Base-by-base conservation (phyloP, 2,329 filamentous ascomycete genomes). In the Pseudogymnoascus sp. region DNA sequence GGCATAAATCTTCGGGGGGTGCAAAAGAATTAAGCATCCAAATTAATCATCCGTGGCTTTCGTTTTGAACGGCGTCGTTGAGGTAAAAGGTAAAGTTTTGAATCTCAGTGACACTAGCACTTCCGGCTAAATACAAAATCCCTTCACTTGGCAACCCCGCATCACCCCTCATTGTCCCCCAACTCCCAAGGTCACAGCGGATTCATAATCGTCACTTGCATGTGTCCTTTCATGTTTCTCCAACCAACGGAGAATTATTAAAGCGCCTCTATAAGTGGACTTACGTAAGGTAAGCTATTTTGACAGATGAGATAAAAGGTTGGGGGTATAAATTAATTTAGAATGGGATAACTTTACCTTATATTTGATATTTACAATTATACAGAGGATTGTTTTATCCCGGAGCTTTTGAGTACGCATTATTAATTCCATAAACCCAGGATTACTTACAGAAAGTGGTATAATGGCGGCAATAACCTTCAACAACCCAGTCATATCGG, bases 401-500 rank as follows among this genome's bases (percentile, higher is more conserved):
- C 23, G n/a, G 23, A 30, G 9, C 8, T 28, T 52, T 41, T 18
- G 23, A 18, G 5, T 26, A n/a, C 21, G 9, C 5, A 9, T 3
- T 12, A 30, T 52, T 30, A 52, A 30, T n/a, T 30, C n/a, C 7
- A 2, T 8, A 30, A 12, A 30, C 23, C n/a, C 23, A 30, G 0
- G 5, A 6, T 30, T 30, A 30, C 12, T 30, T 18, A 1, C 28
- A 18, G 13, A 15, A 12, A 18, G 15, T 12, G 5, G 26, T 9
- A 28, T 13, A 3, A 52, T 52, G 45, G 45, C 23, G 45, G 45
- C 45, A 5, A 38, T 38, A 52, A 52, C 45, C 1, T 52, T 52
- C 15, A 52, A 52, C 15, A 57, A 35, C 30, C 55, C 35, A 13
- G 33, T 52, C 26, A 52, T 52, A 28, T 52, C 63, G 2, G 82